These are phyloP conservation scores for Schizothecium vesticola DNA, from an alignment of 495 filamentous ascomycete genomes.

Conservation along the genomic window DNA sequence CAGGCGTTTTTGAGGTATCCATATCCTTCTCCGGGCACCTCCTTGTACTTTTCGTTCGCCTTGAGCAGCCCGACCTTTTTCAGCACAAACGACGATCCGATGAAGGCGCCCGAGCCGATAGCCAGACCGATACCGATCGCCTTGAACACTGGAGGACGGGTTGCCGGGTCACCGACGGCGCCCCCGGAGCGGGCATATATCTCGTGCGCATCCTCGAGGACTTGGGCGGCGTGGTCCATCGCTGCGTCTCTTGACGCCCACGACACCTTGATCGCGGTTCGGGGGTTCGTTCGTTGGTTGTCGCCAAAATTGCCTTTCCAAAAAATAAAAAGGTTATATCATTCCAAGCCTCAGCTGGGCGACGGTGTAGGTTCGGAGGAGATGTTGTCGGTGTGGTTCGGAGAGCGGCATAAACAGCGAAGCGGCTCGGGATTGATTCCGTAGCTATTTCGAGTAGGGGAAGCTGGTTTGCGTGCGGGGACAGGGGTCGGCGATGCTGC, in stretches of 20 bases:
- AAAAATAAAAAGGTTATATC: neutral
- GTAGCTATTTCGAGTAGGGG: neutral
- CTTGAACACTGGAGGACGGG: constrained; percentile 60
- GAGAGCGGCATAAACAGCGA: constrained; percentile 8
- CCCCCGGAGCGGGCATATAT: constrained; percentile 38
- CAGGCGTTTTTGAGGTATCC: constrained; percentile 93
- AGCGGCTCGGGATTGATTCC: constrained; percentile 5
- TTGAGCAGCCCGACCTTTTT: constrained; percentile 89
- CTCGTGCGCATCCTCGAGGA: constrained; percentile 36
- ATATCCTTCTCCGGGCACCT: constrained; percentile 94
- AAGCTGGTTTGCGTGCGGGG: neutral
- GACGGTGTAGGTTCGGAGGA: neutral
- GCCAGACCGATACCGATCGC: constrained; percentile 82
- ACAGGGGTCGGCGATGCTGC: neutral
- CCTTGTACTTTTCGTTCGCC: constrained; percentile 94
- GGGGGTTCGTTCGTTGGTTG: neutral
- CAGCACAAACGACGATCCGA: constrained; percentile 90
- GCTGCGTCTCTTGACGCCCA: constrained; percentile 14
- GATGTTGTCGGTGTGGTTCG: neutral
- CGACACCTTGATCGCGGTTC: constrained; percentile 20
- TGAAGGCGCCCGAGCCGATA: constrained; percentile 85
- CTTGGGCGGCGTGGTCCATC: constrained; percentile 39
- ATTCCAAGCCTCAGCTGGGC: neutral
- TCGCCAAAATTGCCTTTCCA: neutral
- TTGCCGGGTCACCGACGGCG: constrained; percentile 16